Conservation (phyloP, 1,284 basidiomycete genomes). For the Amylostereum areolatum region DNA sequence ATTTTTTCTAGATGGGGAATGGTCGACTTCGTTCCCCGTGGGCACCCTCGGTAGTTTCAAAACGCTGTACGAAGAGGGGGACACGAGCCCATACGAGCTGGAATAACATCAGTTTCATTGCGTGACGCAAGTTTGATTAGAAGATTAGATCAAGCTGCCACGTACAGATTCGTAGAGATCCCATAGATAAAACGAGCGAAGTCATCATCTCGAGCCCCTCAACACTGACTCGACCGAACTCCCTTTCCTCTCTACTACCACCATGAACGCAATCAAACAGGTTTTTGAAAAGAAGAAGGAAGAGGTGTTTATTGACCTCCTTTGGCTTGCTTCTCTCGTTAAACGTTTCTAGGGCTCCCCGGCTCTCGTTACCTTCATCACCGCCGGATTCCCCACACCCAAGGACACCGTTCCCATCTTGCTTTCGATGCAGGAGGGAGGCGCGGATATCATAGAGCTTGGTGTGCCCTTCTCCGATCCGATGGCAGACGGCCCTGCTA, state of each 20-base stretch:
- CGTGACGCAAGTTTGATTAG: no score
- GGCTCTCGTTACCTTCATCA: constrained; percentile 85
- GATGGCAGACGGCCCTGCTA: constrained; percentile 88
- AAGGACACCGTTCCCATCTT: constrained; percentile 84
- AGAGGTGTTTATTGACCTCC: constrained; percentile 37
- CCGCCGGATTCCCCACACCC: constrained; percentile 80
- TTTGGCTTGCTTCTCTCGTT: not conserved
- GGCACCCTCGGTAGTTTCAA: no score
- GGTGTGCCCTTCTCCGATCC: constrained; percentile 97
- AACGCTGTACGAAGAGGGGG: no score
- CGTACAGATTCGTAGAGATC: no score
- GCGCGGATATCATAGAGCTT: constrained; percentile 93
- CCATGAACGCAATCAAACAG: constrained; percentile 73
- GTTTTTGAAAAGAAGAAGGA: constrained; percentile 71
- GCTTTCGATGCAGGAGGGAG: constrained; percentile 89
- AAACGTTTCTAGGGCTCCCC: constrained; percentile 46
- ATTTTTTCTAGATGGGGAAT: no score
- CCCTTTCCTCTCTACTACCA: constrained; percentile 9
- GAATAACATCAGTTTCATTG: no score
- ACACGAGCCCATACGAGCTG: no score
- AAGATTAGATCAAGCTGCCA: no score
- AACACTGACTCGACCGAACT: no score
- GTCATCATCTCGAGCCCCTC: no score
- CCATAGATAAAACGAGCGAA: no score
- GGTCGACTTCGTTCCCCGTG: no score